Evolutionary conservation across 257 asterid genomes (phyloP).

Genomic region (Haberlea rhodopensis): DNA sequence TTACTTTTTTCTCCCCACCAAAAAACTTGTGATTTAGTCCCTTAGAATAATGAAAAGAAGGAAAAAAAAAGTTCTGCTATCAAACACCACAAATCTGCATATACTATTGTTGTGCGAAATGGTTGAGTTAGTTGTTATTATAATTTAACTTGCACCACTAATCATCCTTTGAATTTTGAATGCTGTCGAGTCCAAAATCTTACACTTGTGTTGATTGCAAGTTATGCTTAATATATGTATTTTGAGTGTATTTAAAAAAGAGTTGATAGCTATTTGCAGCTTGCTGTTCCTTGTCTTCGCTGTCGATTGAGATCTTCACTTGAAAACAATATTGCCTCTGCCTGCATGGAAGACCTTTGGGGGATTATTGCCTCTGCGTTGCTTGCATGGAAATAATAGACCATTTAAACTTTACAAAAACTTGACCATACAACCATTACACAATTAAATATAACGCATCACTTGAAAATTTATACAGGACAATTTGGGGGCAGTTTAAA

Average conservation of each 20-base stretch:
- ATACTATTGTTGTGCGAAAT: not conserved
- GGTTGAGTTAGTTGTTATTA: not conserved
- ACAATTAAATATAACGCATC: too few relatives aligned
- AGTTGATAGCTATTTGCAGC: constrained; percentile 41
- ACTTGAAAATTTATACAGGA: too few relatives aligned
- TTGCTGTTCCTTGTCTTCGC: constrained; percentile 91
- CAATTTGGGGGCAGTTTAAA: too few relatives aligned
- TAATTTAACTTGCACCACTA: not conserved
- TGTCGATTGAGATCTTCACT: constrained; percentile 48
- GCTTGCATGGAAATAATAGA: not conserved
- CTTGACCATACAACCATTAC: too few relatives aligned
- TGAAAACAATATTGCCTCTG: not conserved
- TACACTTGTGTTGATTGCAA: too few relatives aligned
- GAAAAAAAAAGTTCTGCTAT: not conserved
- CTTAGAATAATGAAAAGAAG: not conserved
- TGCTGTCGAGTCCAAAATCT: too few relatives aligned
- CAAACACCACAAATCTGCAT: not conserved
- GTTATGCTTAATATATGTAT: not conserved
- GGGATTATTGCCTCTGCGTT: too few relatives aligned
- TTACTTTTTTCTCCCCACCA: not conserved
- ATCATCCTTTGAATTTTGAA: not conserved
- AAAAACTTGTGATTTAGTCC: not conserved
- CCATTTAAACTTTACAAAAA: not conserved
- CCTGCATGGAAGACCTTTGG: not conserved
- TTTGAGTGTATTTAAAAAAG: not conserved